Evolutionary conservation across 2,329 filamentous ascomycete species (phyloP).

Genomic region (Plectosphaerella plurivora): DNA sequence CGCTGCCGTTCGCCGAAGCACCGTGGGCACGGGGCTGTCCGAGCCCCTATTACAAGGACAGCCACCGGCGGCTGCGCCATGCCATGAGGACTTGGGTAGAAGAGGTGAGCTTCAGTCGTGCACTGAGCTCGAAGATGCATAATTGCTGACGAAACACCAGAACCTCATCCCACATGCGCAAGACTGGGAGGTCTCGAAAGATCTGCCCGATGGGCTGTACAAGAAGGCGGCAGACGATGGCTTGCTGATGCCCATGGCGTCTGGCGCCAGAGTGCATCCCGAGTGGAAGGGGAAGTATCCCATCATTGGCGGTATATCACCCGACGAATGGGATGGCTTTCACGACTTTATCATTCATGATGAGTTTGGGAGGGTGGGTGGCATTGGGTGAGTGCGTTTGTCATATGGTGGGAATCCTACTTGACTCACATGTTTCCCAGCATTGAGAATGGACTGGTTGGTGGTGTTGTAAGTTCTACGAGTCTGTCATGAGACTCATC

Average conservation of each 20-base stretch:
- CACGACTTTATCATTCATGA: slow-evolving; percentile 30
- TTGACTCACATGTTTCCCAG: slow-evolving; percentile 12
- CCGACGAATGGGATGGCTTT: slow-evolving; percentile 29
- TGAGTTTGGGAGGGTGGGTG: slow-evolving; percentile 23
- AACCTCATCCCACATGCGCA: slow-evolving; percentile 8
- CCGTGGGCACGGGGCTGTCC: slow-evolving; percentile 10
- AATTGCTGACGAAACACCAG: not conserved
- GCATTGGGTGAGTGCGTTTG: slow-evolving; percentile 13
- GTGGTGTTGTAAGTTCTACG: slow-evolving; percentile 3
- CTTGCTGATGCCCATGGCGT: slow-evolving; percentile 9
- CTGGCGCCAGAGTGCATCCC: slow-evolving; percentile 2
- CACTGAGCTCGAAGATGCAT: not conserved
- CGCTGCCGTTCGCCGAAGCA: slow-evolving; percentile 6
- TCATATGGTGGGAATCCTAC: not conserved
- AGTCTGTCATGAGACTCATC: not conserved
- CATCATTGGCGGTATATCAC: slow-evolving; percentile 19
- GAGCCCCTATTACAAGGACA: slow-evolving; percentile 9
- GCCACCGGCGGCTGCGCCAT: slow-evolving; percentile 7
- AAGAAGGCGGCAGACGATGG: slow-evolving; percentile 7
- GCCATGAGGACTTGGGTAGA: slow-evolving; percentile 12
- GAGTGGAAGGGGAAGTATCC: slow-evolving; percentile 7
- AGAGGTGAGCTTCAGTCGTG: not conserved
- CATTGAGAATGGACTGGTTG: slow-evolving; percentile 8
- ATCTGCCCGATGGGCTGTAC: slow-evolving; percentile 4
- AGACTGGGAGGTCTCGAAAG: slow-evolving; percentile 6